phyloP scores from a whole-genome alignment of 495 filamentous ascomycete species.

The Bathelium albidoporum region DNA sequence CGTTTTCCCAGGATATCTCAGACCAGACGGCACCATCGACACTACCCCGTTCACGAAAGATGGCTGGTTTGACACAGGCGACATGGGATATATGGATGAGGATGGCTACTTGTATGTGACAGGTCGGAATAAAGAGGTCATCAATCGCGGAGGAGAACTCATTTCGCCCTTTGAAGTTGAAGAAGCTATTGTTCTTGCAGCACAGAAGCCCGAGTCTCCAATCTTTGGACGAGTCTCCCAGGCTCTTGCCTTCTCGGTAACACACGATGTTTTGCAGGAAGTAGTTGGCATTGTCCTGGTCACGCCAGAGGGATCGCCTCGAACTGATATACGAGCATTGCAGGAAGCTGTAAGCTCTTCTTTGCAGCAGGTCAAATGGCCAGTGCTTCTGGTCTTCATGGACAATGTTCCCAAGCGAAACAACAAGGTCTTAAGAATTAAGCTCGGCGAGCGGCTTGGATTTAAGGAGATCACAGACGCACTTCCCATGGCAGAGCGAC shows the following conservation, averaged over 20 bases:
- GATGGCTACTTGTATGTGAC: slow-evolving; percentile 70
- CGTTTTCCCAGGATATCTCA: slow-evolving; percentile 37
- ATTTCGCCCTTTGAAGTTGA: slow-evolving; percentile 47
- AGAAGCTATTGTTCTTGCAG: slow-evolving; percentile 17
- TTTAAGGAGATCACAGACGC: slow-evolving; percentile 26
- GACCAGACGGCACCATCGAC: slow-evolving; percentile 25
- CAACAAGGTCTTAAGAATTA: slow-evolving; percentile 38
- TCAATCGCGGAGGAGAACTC: slow-evolving; percentile 77
- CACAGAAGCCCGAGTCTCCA: slow-evolving; percentile 24
- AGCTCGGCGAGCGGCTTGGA: slow-evolving; percentile 29
- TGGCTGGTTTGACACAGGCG: slow-evolving; percentile 42
- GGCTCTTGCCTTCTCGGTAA: slow-evolving; percentile 35
- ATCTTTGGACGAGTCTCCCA: slow-evolving; percentile 30
- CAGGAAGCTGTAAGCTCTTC: slow-evolving; percentile 28
- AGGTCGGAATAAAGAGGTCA: slow-evolving; percentile 73
- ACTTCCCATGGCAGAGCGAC: slow-evolving; percentile 22
- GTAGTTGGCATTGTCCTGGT: slow-evolving; percentile 37
- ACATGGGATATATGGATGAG: slow-evolving; percentile 38
- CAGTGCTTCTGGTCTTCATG: slow-evolving; percentile 36
- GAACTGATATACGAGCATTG: slow-evolving; percentile 30
- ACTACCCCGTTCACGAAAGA: slow-evolving; percentile 30
- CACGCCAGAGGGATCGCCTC: slow-evolving; percentile 22
- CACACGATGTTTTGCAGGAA: slow-evolving; percentile 37
- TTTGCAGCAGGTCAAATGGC: slow-evolving; percentile 36
- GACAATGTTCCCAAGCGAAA: slow-evolving; percentile 34